Percentiles rank a stretch among this genome's conserved stretches.
These are phyloP conservation scores for Rheum nobile DNA, from an alignment of 148 eudicot genomes.

Conservation along the genomic window DNA sequence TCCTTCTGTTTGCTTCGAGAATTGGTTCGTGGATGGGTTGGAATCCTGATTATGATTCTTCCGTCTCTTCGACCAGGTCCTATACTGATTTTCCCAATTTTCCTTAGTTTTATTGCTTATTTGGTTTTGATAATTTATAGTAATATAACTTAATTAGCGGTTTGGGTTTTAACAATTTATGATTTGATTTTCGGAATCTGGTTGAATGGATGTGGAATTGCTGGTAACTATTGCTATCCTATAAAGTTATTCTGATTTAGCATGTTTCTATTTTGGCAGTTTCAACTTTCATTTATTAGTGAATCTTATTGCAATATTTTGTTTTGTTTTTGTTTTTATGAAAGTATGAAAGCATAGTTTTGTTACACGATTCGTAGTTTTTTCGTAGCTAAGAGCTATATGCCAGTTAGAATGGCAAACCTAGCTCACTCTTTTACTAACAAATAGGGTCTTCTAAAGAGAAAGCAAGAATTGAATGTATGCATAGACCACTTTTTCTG, in stretches of 20 bases:
- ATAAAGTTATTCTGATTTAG: neutral
- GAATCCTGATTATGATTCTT: slow-evolving; percentile 31
- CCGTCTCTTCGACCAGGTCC: slow-evolving; percentile 21
- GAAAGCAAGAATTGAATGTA: neutral
- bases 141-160: neutral
- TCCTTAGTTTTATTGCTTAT: neutral
- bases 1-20: slow-evolving; percentile 25
- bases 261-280: neutral
- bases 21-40: slow-evolving; percentile 33
- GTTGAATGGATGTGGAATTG: neutral
- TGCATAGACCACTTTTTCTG: neutral
- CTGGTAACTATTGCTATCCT: neutral
- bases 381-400: neutral
- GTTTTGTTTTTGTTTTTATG: too few relatives aligned
- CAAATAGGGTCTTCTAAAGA: neutral
- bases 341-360: neutral
- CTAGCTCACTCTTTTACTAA: neutral
- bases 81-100: neutral
- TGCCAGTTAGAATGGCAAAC: neutral
- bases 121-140: neutral
- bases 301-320: neutral
- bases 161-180: neutral
- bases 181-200: neutral
- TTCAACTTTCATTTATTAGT: neutral
- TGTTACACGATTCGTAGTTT: neutral